These are phyloP conservation scores for Daedaleopsis nitida DNA, from an alignment of 768 basidiomycete species.

Conservation along the genomic window DNA sequence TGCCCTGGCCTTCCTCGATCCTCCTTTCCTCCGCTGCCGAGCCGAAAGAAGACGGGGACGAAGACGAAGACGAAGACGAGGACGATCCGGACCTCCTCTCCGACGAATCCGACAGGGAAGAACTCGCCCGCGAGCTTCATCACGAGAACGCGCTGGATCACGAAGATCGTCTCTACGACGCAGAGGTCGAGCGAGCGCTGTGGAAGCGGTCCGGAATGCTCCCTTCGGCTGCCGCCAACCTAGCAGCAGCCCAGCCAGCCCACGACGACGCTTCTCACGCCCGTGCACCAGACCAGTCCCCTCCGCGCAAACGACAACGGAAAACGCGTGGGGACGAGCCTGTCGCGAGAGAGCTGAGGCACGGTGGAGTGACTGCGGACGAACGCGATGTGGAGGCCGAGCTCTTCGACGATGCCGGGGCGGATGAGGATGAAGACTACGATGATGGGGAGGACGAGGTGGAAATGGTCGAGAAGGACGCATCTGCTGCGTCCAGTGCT, in stretches of 20 bases:
- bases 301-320: conserved; percentile 1
- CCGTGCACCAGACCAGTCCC: background rate
- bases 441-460: background rate
- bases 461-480: background rate
- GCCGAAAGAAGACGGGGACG: conserved; percentile 20
- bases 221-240: background rate
- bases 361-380: background rate
- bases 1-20: conserved; percentile 23
- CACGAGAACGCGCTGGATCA: conserved; percentile 46
- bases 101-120: conserved; percentile 39
- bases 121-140: conserved; percentile 39
- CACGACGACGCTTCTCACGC: background rate
- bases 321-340: background rate
- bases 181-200: conserved; percentile 41
- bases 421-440: no score
- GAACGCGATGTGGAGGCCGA: background rate
- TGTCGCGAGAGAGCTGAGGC: background rate
- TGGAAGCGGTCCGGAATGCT: conserved; percentile 34
- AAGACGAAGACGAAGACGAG: no score
- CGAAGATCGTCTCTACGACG: conserved; percentile 31
- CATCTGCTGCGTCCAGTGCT: no score
- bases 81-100: conserved; percentile 24
- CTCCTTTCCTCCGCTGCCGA: conserved; percentile 13
- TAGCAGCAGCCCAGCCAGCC: background rate
- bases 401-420: background rate